phyloP scores from a whole-genome alignment of 768 basidiomycete genomes.

The Calvatia gigantea region DNA sequence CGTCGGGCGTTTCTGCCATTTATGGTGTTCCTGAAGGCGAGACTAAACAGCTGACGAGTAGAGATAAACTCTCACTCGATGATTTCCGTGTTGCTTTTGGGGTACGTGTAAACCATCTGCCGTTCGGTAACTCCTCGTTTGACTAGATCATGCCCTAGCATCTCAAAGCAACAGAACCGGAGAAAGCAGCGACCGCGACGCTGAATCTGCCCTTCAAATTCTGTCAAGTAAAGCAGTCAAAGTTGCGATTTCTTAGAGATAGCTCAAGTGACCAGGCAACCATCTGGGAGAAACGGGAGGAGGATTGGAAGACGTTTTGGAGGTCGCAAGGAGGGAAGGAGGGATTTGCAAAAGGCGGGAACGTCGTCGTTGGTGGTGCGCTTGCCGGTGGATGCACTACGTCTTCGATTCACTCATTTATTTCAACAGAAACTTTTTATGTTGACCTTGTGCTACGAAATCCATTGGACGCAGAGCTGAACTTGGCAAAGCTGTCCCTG shows the following conservation, averaged over 20 bases:
- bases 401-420: neutral
- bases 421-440: constrained; percentile 65
- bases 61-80: constrained; percentile 74
- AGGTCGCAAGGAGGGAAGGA: constrained; percentile 50
- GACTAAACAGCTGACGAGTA: constrained; percentile 26
- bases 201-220: constrained; percentile 66
- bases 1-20: constrained; percentile 10
- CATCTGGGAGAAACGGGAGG: constrained; percentile 65
- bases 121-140: neutral
- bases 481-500: constrained; percentile 58
- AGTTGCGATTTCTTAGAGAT: constrained; percentile 54
- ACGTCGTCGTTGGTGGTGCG: constrained; percentile 63
- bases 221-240: constrained; percentile 54
- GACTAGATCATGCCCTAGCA: constrained; percentile 47
- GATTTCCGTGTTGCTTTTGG: constrained; percentile 87
- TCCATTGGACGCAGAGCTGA: constrained; percentile 73
- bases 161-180: constrained; percentile 55
- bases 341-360: constrained; percentile 49
- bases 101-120: constrained; percentile 39
- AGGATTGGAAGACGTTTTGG: constrained; percentile 62
- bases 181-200: constrained; percentile 36
- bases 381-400: neutral
- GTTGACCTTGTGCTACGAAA: constrained; percentile 69
- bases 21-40: constrained; percentile 6
- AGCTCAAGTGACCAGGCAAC: constrained; percentile 35